phyloP scores from a whole-genome alignment of 2,329 filamentous ascomycete genomes.

The Hypocrella siamensis region DNA sequence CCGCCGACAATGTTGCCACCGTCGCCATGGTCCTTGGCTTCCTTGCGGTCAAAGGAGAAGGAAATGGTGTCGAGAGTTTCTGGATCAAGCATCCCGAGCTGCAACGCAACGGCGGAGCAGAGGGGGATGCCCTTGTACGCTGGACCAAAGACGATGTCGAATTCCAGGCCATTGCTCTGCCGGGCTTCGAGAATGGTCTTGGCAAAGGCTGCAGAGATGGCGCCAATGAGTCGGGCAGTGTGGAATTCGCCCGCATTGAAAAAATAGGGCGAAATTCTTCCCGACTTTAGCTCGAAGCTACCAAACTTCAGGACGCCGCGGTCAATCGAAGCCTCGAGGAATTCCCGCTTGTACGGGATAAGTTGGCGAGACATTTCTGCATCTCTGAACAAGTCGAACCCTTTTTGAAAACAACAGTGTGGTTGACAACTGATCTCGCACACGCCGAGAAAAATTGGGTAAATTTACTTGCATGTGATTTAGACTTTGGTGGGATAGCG shows the following conservation, averaged over 20 bases:
- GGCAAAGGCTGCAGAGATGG: conserved; percentile 73
- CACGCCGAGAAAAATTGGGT: no score
- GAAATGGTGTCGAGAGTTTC: conserved; percentile 51
- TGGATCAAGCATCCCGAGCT: conserved; percentile 55
- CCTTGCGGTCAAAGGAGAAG: conserved; percentile 92
- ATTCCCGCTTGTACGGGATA: conserved; percentile 52
- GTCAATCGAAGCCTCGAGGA: conserved; percentile 53
- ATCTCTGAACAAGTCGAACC: no score
- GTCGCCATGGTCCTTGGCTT: conserved; percentile 91
- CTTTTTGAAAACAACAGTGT: no score
- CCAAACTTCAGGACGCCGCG: conserved; percentile 66
- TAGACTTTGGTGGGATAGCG: no score
- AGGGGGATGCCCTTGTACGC: conserved; percentile 96
- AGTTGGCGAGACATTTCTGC: conserved; percentile 23
- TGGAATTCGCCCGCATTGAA: conserved; percentile 93
- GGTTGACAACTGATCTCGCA: no score
- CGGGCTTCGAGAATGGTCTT: conserved; percentile 38
- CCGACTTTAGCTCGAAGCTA: conserved; percentile 81
- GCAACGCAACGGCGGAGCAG: conserved; percentile 60
- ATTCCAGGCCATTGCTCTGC: conserved; percentile 28
- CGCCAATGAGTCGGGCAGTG: conserved; percentile 58
- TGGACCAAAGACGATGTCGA: conserved; percentile 84
- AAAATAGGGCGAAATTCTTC: conserved; percentile 86
- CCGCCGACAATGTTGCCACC: conserved; percentile 87
- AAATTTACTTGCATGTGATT: no score